Evolutionary conservation across 2,329 filamentous ascomycete genomes (phyloP), one percentile per base, ranked within the genome.

Genomic region (Podosphaera leucotricha): DNA sequence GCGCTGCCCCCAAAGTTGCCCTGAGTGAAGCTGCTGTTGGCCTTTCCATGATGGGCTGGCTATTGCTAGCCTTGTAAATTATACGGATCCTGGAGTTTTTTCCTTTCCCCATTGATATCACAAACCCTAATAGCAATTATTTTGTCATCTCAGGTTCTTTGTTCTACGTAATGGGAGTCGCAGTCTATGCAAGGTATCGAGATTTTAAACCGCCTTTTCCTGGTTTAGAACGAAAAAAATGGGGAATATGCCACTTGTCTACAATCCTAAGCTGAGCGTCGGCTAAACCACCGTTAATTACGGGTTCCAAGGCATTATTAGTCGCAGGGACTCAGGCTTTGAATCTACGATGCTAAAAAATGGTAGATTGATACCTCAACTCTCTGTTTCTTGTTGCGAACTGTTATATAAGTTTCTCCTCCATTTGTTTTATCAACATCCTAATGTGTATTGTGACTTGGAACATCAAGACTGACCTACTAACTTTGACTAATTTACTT

Each of bases 11-110:
- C 46, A 59, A 60, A 41, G 56, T 58, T 43, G 46, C 55, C 53
- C 40, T 61, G 52, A 60, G 57, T 52, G 51, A 61, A 45, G 55
- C 56, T 8, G 47, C 55, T 13, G 55, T 64, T 43, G 64, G 64
- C 51, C 43, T 62, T 43, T 62, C 64, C 30, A 61, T 64, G 43
- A 8, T 67, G 50, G 63, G 63, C 53, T 60, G 60, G 53, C 51
- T 67, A 38, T 52, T 65, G 50, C 60, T 65, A 47, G 55, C 59
- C 54, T 56, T 68, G 59, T 68, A 66, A 62, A 57, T 47, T 47
- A 53, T 51, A 51, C 53, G 55, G 51, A 52, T 46, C 48, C 50
- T 43, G 53, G 52, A 56, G 53, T 60, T 60, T 54, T 11, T 6
- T 33, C 53, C 53, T 47, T 45, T 50, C 49, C 44, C 43, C 43